A percentile compares a stretch with the other conserved stretches of the same genome.
These are phyloP conservation scores for Saturnispora halmiae DNA, from an alignment of 805 yeast species.

Conservation along the genomic window DNA sequence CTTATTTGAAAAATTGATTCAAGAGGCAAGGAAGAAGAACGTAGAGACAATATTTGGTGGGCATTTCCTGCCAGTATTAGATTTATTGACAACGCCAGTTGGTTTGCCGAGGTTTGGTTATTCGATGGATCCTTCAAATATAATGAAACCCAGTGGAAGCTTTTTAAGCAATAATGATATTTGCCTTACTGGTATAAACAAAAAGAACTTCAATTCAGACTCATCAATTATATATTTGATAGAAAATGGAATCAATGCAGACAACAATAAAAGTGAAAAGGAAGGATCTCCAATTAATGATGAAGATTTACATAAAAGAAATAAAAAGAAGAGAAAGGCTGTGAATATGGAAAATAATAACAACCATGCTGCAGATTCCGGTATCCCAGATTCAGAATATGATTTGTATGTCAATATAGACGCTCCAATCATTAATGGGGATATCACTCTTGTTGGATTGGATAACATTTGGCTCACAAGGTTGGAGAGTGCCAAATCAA, in stretches of 20 bases:
- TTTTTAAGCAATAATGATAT: conserved; percentile 26
- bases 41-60: conserved; percentile 45
- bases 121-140: conserved; percentile 65
- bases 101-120: conserved; percentile 88
- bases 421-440: conserved; percentile 87
- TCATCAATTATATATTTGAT: conserved; percentile 5
- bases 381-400: conserved; percentile 43
- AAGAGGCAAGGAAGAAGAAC: conserved; percentile 30
- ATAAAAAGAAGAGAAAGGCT: conserved; percentile 42
- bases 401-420: conserved; percentile 76
- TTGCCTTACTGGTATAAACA: conserved; percentile 22
- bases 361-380: conserved; percentile 11
- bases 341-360: conserved; percentile 5
- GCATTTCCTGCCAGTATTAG: conserved; percentile 53
- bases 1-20: conserved; percentile 54
- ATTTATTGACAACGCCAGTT: conserved; percentile 82
- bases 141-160: conserved; percentile 73
- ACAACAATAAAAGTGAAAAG: not conserved
- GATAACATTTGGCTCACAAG: conserved; percentile 70
- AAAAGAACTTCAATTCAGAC: conserved; percentile 11
- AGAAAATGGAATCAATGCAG: conserved; percentile 5
- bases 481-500: conserved; percentile 63
- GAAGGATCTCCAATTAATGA: conserved; percentile 9
- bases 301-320: conserved; percentile 16
- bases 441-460: conserved; percentile 72